Conservation (phyloP, 1,284 basidiomycete genomes). For the Rhodotorula sp. region DNA sequence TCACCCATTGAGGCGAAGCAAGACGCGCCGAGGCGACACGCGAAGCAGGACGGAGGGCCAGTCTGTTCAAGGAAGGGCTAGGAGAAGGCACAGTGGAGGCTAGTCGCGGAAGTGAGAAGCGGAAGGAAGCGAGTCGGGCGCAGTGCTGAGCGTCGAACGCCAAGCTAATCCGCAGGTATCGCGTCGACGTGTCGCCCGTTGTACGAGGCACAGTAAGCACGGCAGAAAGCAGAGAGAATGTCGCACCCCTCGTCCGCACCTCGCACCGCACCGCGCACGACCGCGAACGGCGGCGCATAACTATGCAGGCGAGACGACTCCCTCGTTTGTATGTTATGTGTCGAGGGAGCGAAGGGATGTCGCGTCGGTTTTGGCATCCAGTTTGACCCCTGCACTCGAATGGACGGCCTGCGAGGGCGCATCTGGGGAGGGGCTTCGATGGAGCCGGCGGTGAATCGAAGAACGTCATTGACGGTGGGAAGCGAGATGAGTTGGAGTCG, state of each 20-base stretch:
- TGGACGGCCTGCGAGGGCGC: slow-evolving; percentile 12
- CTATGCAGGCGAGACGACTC: not conserved
- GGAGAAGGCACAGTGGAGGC: not conserved
- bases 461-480: not conserved
- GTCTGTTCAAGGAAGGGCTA: no score
- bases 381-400: slow-evolving; percentile 37
- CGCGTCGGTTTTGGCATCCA: slow-evolving; percentile 24
- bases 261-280: not conserved
- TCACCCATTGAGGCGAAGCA: not conserved
- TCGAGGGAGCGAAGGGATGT: no score
- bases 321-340: not conserved
- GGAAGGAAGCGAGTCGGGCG: not conserved
- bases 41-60: not conserved
- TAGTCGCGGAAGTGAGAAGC: no score
- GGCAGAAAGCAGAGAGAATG: not conserved
- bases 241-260: not conserved
- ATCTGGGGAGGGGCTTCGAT: slow-evolving; percentile 40
- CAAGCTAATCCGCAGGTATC: no score
- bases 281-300: not conserved
- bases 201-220: no score
- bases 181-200: no score
- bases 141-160: not conserved
- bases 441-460: slow-evolving; percentile 11
- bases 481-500: no score
- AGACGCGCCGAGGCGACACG: not conserved